Conservation (phyloP, 2,329 filamentous ascomycete genomes). For the Sporothrix phasma region DNA sequence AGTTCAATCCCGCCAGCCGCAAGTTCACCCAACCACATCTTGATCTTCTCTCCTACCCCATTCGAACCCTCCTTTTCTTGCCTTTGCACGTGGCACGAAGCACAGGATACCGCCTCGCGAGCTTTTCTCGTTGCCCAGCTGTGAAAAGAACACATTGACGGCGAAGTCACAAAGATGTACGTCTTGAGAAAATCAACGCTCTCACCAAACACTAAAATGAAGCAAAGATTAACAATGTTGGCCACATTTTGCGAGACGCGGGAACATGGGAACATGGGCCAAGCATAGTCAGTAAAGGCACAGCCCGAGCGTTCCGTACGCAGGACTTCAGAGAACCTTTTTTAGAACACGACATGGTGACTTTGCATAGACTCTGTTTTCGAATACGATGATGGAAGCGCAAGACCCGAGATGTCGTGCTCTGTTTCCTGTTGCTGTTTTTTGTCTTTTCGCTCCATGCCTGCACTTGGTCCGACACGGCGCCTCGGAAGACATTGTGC, state of each 20-base stretch:
- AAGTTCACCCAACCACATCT: neutral
- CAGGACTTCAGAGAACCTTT: neutral
- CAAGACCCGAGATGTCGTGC: neutral
- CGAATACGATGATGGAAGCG: neutral
- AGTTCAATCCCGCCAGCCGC: neutral
- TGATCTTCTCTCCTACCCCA: neutral
- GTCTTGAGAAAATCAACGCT: neutral
- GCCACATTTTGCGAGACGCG: neutral
- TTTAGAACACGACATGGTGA: neutral
- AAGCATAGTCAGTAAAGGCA: neutral
- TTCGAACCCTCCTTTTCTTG: neutral
- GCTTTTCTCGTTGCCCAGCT: neutral
- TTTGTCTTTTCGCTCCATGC: neutral
- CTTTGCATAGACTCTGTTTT: neutral
- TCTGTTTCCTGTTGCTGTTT: neutral
- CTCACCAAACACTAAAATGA: neutral
- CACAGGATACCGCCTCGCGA: constrained; percentile 5
- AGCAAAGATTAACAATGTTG: neutral
- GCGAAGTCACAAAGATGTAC: neutral
- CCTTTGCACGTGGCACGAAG: constrained; percentile 9
- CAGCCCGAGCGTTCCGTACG: neutral
- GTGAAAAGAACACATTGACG: constrained; percentile 7
- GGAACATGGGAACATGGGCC: neutral
- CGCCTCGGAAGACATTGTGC: neutral
- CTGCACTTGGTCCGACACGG: neutral